These are phyloP conservation scores for Cetraspora pellucida DNA, from an alignment of 192 early-diverging fungal genomes.

Conservation along the genomic window DNA sequence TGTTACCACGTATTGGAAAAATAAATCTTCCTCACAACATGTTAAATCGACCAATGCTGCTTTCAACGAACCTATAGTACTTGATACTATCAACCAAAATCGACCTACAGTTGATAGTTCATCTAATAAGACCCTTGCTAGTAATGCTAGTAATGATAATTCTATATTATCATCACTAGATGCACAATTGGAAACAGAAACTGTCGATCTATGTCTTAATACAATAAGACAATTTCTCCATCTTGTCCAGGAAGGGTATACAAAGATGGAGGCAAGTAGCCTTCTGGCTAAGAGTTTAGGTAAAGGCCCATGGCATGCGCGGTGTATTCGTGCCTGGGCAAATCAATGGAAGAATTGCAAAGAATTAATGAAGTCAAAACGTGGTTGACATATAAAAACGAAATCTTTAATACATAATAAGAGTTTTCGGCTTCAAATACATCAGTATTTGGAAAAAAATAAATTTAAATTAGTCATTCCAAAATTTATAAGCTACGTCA, in stretches of 20 bases:
- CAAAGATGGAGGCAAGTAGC: not conserved
- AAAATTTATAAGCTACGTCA: too few species aligned
- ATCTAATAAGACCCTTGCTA: too few species aligned
- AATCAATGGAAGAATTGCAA: not conserved
- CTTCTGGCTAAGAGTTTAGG: not conserved
- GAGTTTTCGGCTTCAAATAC: not conserved
- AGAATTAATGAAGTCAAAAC: not conserved
- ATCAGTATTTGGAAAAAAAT: too few species aligned
- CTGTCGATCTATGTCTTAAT: not conserved
- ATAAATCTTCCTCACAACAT: too few species aligned
- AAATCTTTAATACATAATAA: not conserved
- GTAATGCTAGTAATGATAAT: too few species aligned
- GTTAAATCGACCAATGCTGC: too few species aligned
- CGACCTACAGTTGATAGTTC: too few species aligned
- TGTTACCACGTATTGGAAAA: not conserved
- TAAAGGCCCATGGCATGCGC: not conserved
- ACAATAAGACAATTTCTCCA: constrained; percentile 5
- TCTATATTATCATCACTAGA: too few species aligned
- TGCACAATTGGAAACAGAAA: not conserved
- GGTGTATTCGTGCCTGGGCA: not conserved
- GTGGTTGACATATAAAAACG: not conserved
- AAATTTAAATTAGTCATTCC: too few species aligned
- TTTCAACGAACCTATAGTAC: too few species aligned
- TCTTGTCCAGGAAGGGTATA: not conserved
- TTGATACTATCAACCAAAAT: too few species aligned